A percentile compares a stretch with the other conserved stretches of the same genome.
Evolutionary conservation across 257 asterid species (phyloP).

Genomic region (Plantago major): DNA sequence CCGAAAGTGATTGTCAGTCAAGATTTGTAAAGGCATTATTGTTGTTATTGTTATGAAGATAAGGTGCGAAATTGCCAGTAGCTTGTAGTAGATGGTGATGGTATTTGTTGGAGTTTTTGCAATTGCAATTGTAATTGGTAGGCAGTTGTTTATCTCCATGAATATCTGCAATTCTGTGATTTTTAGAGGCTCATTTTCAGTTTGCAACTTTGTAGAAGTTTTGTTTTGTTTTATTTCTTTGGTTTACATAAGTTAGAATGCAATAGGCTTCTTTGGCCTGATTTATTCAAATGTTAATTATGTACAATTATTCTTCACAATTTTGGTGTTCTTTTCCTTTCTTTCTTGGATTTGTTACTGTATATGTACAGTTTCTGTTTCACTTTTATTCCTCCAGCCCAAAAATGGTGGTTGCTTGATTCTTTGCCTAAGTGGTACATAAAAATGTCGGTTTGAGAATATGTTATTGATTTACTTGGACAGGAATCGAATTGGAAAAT

Average conservation of each 20-base stretch:
- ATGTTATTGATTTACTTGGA: too few species aligned
- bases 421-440: too few species aligned
- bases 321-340: conserved; percentile 8
- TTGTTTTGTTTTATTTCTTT: conserved; percentile 20
- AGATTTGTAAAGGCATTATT: conserved; percentile 30
- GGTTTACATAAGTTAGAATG: conserved; percentile 15
- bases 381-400: neutral
- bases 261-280: conserved; percentile 18
- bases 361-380: neutral
- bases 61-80: conserved; percentile 5
- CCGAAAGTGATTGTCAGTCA: too few species aligned
- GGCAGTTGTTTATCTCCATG: conserved; percentile 32
- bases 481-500: too few species aligned
- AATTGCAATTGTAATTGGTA: conserved; percentile 42
- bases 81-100: neutral
- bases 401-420: too few species aligned
- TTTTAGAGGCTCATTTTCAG: too few species aligned
- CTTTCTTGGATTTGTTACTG: neutral
- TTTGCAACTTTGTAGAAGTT: conserved; percentile 20
- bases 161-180: conserved; percentile 21
- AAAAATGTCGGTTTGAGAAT: too few species aligned
- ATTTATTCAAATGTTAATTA: conserved; percentile 15
- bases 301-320: conserved; percentile 24
- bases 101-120: conserved; percentile 32
- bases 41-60: conserved; percentile 15